Base-by-base conservation (phyloP, 2,329 filamentous ascomycete genomes). In the Rhinocladiella similis region DNA sequence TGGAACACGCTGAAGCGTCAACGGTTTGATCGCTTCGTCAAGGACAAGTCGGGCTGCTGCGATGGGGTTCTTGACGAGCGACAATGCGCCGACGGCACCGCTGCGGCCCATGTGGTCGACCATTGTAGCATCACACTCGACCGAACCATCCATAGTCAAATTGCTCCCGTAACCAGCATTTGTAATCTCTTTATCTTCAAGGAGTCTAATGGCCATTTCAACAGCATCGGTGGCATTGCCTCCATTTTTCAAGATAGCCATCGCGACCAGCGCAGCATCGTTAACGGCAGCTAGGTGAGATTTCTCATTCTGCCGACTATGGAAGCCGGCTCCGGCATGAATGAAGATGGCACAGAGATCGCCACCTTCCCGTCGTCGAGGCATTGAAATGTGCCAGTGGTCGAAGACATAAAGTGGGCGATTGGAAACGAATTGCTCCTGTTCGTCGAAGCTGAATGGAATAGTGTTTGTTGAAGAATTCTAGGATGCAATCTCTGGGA, bases 81-180 rank as follows among this genome's bases (percentile, higher is more conserved):
- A 83, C 42, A 94, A 90, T 42, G 94, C 93, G 63, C 94, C 95
- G 63, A 91, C 95, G 41, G 91, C 94, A 64, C 94, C 94, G 70
- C 93, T 97, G 62, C 91, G 86, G 41, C 95, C 94, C 49, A 87
- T 78, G 70, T 97, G 89, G 68, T 99, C 92, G 39, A 99, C 89
- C 52, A 99, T 83, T 0, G 91, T 92, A 53, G 94, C 94, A 77
- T 99, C 94, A 65, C 92, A 95, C 72, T 99, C 94, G 12, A 97
- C 94, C 1, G 86, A 83, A 1, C 94, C 94, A 65, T 97, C 88
- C 61, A 96, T 89, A 43, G 90, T 87, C 20, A 99, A 78, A 67
- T 99, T 99, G 74, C 94, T 99, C 46, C 95, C 94, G 70, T 89
- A 97, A 0, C 94, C 94, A 36, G 93, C 90, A 71, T 99, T 99